Conservation (phyloP, 257 asterid species). For the Solanum sejunctum region DNA sequence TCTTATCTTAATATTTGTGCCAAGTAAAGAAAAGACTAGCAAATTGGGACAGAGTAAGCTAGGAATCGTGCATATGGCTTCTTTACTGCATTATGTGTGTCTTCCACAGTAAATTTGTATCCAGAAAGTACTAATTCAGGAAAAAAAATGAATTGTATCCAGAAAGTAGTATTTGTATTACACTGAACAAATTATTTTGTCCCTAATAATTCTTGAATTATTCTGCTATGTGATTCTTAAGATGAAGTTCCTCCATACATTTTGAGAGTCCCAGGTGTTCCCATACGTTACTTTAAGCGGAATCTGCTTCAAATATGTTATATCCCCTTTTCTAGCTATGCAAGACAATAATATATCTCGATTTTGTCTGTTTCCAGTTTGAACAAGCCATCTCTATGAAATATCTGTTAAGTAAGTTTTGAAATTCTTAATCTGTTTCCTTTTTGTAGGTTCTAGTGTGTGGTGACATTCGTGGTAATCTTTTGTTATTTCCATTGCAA, state of each 20-base stretch:
- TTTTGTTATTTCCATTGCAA: slow-evolving; percentile 58
- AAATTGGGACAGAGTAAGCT: not conserved
- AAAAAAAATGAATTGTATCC: too few species aligned
- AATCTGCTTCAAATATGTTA: not conserved
- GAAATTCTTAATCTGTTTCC: slow-evolving; percentile 1
- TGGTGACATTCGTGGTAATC: slow-evolving; percentile 92
- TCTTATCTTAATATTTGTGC: not conserved
- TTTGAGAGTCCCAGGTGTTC: not conserved
- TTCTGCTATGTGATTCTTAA: not conserved
- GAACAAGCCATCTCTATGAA: not conserved
- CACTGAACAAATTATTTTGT: not conserved
- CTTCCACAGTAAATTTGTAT: not conserved
- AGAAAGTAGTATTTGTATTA: not conserved
- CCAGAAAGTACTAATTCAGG: not conserved
- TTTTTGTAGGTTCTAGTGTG: slow-evolving; percentile 73
- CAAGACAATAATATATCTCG: not conserved
- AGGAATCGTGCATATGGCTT: not conserved
- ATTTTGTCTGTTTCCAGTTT: not conserved
- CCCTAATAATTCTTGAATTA: not conserved
- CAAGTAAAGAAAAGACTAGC: not conserved
- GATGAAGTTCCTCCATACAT: not conserved
- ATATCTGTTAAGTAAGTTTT: not conserved
- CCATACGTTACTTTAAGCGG: not conserved
- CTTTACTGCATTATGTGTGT: not conserved
- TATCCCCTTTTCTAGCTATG: not conserved